Base-by-base conservation (phyloP, 805 yeast genomes). In the Starmerella powellii region DNA sequence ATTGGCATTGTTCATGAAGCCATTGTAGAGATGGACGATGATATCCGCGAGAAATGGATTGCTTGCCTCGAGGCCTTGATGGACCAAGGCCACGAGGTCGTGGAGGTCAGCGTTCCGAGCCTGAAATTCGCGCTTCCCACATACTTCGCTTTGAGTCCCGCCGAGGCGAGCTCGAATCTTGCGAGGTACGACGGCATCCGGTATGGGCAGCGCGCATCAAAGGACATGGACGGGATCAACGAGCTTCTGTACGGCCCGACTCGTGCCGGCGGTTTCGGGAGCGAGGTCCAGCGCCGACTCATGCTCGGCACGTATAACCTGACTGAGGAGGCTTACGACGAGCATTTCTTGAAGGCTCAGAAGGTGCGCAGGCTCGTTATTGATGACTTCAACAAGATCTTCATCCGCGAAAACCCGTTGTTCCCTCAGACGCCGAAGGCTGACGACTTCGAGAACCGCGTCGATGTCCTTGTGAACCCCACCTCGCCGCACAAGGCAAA, bases 131-230 rank as follows among this genome's bases (percentile, higher is more conserved):
- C 87, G 20, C 62, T 91, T 15, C 86, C 93, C 21, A 73, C 85
- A 0, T 91, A 91, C 60, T 88, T 82, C 57, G 81, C 95, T 0
- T 53, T 93, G 29, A 87, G 91, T 2, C 81, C 95, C 0, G 81
- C 95, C 0, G 98, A 91, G 56, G 97, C 96, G 0, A 78, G 93
- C 1, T 88, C 97, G 0, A 91, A 91, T 56, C 67, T 91, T 37
- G 73, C 95, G 1, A 67, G 96, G 26, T 91, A 72, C 56, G 98
- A 91, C 61, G 98, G 98, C 2, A 65, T 87, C 17, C 67, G 96
- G 42, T 91, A 79, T 57, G 97, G 97, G 0, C 61, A 56, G 42
- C 65, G 81, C 30, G 65, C 71, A 1, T 59, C 55, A 24, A 47
- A 50, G 1, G 59, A 61, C 43, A 50, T 52, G 32, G 54, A 58